A percentile compares a stretch with the other conserved stretches of the same genome.
phyloP scores from a whole-genome alignment of 1,139 yeast genomes.

The Schwanniomyces etchellsii region DNA sequence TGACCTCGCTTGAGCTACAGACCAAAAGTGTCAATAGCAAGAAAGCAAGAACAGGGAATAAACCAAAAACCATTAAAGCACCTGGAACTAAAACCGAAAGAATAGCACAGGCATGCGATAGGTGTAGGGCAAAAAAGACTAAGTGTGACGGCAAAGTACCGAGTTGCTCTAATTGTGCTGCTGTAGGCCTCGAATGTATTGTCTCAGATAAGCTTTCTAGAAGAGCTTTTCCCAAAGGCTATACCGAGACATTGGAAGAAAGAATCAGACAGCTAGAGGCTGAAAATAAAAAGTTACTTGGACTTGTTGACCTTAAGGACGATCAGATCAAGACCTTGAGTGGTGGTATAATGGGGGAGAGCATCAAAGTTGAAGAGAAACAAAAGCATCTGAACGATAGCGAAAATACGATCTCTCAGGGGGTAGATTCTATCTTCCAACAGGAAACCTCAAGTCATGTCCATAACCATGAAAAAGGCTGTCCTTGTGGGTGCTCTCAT shows the following conservation, averaged over 20 bases:
- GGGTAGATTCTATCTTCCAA: background rate
- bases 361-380: constrained; percentile 1
- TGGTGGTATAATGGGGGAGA: constrained; percentile 7
- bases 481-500: constrained; percentile 52
- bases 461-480: constrained; percentile 41
- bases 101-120: constrained; percentile 81
- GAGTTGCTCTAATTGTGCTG: constrained; percentile 35
- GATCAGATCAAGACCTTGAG: constrained; percentile 43
- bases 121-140: constrained; percentile 78
- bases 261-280: constrained; percentile 40
- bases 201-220: constrained; percentile 42
- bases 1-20: too few species aligned
- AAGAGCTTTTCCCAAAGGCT: constrained; percentile 46
- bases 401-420: constrained; percentile 3
- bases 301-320: constrained; percentile 54
- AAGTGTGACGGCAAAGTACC: constrained; percentile 67
- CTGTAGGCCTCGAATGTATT: constrained; percentile 40
- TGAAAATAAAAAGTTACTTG: constrained; percentile 38
- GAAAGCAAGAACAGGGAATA: too few species aligned
- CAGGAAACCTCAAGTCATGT: constrained; percentile 1
- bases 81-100: constrained; percentile 55
- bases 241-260: constrained; percentile 43
- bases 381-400: constrained; percentile 2
- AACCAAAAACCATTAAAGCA: constrained; percentile 52
- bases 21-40: too few species aligned